Base-by-base conservation (phyloP, 202 grass and related monocot species). In the Schoenoplectus tabernaemontani region DNA sequence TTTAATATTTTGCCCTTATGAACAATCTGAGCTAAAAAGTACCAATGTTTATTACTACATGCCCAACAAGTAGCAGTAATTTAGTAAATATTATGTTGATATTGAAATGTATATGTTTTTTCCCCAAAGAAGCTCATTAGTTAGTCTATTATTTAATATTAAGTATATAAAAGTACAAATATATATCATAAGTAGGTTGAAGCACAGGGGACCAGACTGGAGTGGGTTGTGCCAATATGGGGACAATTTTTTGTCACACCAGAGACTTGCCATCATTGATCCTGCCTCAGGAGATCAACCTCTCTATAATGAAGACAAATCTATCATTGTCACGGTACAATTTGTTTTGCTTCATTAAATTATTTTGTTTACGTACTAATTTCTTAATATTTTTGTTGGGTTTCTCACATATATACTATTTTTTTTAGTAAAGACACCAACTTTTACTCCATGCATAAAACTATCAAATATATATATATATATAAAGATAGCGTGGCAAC, bases 221-320 rank as follows among this genome's bases (percentile, higher is more conserved):
- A 91, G 89, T 81, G 89, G 92, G 0, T 32, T 95, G 7, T 50
- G 82, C 0, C 87, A 89, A 78, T 72, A 82, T 2, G 87, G 72
- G 8, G 89, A 91, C 83, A 80, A 71, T 86, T 95, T 86, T 77
- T 82, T 95, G 51, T 84, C 92, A 41, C 92, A 95, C 83, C 92
- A 95, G 79, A 85, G 87, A 46, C 89, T 96, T 23, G 89, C 92
- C 80, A 88, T 96, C 62, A 85, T 96, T 82, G 89, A 91, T 81
- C 89, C 89, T 0, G 87, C 89, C 46, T 96, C 92, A 46, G 92
- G 92, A 77, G 89, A 96, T 78, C 92, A 96, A 84, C 92, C 92
- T 0, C 89, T 96, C 12, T 96, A 86, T 68, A 92, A 92, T 63
- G 85, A 96, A 74, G 89, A 96, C 81, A 82, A 57, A 30, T 74